Base-by-base conservation (phyloP, 306 rosid species). In the Sicyos edulis region DNA sequence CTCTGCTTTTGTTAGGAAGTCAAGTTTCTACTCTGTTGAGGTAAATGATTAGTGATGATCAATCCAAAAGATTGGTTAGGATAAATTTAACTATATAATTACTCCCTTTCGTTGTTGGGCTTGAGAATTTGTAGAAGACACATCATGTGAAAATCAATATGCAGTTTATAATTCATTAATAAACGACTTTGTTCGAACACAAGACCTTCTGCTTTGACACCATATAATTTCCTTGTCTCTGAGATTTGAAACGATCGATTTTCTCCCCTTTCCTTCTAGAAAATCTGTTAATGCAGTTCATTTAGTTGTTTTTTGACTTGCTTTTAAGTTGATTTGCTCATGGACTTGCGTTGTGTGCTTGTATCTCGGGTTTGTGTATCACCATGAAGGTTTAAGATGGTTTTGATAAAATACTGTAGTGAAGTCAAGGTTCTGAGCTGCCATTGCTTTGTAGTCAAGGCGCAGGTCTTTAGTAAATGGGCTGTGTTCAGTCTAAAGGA, bases 401-500 rank as follows among this genome's bases (percentile, higher is more conserved):
- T 34, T 34, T 34, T 34, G 40, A 54, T 88, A 78, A 59, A 75
- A 59, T 75, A 68, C 71, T 84, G 84, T 75, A 87, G 91, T 77
- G 83, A 81, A 68, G 83, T 72, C 74, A 1, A 60, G 70, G 86
- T 44, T 67, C 74, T 54, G 24, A 49, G 16, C 54, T 4, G 53
- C 82, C 77, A 71, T 70, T 65, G 54, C 76, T 72, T 20, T 12
- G 40, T 44, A 20, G 17, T 44, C 44, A 0, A 26, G 56, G 54
- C 42, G 47, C 74, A 29, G 32, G 60, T 80, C 82, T 72, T 74
- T 72, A 57, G 73, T 65, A 81, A 87, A 91, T 93, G 99, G 99
- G 99, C 26, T 93, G 99, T 75, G 64, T 85, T 16, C 56, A 74
- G 73, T 89, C 99, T 21, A 91, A 71, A 75, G 84, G 74, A 54